These are phyloP conservation scores for Xylaria sp. DNA, from an alignment of 2,329 filamentous ascomycete species.

Conservation along the genomic window DNA sequence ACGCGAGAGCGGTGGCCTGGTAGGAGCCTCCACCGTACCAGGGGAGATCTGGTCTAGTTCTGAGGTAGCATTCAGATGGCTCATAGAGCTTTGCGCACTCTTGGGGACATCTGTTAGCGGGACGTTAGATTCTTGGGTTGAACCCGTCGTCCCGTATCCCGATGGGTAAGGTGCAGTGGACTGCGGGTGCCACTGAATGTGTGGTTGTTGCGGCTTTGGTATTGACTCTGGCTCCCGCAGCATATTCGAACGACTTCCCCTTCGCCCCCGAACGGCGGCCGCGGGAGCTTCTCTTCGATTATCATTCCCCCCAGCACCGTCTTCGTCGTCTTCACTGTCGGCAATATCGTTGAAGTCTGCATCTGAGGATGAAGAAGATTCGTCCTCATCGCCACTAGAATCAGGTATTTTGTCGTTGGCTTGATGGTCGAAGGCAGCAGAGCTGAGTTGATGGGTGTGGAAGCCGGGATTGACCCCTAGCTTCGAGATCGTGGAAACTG, in stretches of 20 bases:
- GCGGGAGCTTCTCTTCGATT: constrained; percentile 35
- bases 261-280: constrained; percentile 29
- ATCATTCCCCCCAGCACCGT: constrained; percentile 43
- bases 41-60: constrained; percentile 11
- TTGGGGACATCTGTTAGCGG: constrained; percentile 13
- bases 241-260: constrained; percentile 47
- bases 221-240: constrained; percentile 36
- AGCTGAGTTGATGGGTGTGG: constrained; percentile 71
- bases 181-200: constrained; percentile 18
- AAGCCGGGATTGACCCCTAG: constrained; percentile 72
- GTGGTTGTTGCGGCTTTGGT: constrained; percentile 30
- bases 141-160: constrained; percentile 34
- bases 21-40: constrained; percentile 24
- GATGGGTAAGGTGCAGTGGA: constrained; percentile 14
- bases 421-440: constrained; percentile 55
- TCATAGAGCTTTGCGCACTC: constrained; percentile 17
- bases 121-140: constrained; percentile 1
- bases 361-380: constrained; percentile 28
- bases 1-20: constrained; percentile 53
- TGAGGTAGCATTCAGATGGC: constrained; percentile 6
- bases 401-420: constrained; percentile 18
- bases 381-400: constrained; percentile 29
- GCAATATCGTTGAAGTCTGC: constrained; percentile 43
- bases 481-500: constrained; percentile 52
- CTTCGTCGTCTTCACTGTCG: constrained; percentile 45